Evolutionary conservation across 768 basidiomycete genomes (phyloP).

Genomic region (Collybiopsis luxurians): DNA sequence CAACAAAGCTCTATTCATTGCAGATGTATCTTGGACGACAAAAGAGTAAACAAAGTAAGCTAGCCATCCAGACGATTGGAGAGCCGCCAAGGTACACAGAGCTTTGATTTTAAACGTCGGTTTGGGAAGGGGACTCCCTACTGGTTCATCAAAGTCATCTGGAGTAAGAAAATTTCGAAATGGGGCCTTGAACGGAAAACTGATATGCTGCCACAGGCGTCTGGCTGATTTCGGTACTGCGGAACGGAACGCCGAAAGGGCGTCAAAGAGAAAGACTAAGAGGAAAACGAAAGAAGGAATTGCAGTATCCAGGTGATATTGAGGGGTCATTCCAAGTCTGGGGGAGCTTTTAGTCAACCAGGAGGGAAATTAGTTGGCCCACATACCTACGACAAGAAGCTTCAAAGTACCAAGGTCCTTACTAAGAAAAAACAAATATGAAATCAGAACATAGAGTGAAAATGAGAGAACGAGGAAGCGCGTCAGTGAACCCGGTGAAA

Average conservation of each 20-base stretch:
- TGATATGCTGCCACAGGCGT: constrained; percentile 18
- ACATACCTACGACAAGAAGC: not conserved
- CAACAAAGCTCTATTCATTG: constrained; percentile 25
- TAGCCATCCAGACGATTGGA: constrained; percentile 41
- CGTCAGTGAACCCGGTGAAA: constrained; percentile 43
- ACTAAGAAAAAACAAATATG: not conserved
- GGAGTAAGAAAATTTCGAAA: constrained; percentile 53
- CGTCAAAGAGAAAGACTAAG: constrained; percentile 27
- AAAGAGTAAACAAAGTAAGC: constrained; percentile 36
- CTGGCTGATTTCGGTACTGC: constrained; percentile 23
- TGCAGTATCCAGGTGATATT: constrained; percentile 3
- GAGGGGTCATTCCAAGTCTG: not conserved
- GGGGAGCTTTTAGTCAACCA: too few species aligned
- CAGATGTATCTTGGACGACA: constrained; percentile 20
- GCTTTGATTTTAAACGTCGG: constrained; percentile 27
- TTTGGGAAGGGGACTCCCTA: constrained; percentile 22
- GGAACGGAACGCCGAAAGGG: constrained; percentile 17
- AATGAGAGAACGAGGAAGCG: not conserved
- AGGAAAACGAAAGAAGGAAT: constrained; percentile 21
- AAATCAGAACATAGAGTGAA: not conserved
- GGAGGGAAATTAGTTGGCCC: too few species aligned
- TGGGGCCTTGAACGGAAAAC: constrained; percentile 44
- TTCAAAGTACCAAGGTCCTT: not conserved
- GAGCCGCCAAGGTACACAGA: constrained; percentile 35
- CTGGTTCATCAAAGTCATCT: constrained; percentile 47